Evolutionary conservation across 2,329 filamentous ascomycete genomes (phyloP).

Genomic region (Cercospora sp.): DNA sequence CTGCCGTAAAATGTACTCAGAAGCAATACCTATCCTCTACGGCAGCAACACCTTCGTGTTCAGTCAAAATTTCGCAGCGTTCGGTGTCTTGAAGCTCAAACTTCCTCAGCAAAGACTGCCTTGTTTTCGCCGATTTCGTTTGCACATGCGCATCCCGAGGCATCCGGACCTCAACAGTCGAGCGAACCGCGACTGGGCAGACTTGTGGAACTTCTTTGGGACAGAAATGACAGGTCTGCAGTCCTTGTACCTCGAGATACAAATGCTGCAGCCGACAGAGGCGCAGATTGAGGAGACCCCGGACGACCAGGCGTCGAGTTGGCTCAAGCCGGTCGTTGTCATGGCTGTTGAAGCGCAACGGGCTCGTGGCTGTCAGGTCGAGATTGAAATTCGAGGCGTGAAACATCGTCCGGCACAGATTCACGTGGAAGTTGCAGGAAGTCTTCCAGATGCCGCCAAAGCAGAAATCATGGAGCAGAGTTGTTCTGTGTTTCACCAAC

Average conservation of each 20-base stretch:
- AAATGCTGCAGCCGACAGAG: slow-evolving; percentile 35
- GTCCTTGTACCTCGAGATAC: slow-evolving; percentile 32
- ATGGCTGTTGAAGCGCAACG: slow-evolving; percentile 33
- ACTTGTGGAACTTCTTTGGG: slow-evolving; percentile 36
- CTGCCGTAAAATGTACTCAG: slow-evolving; percentile 37
- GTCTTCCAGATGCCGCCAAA: slow-evolving; percentile 9
- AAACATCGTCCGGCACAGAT: slow-evolving; percentile 30
- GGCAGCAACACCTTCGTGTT: slow-evolving; percentile 38
- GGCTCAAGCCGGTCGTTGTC: slow-evolving; percentile 37
- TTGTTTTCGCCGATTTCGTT: slow-evolving; percentile 33
- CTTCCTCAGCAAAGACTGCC: slow-evolving; percentile 33
- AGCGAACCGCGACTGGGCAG: slow-evolving; percentile 35
- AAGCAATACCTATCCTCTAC: slow-evolving; percentile 36
- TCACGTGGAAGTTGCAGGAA: slow-evolving; percentile 17
- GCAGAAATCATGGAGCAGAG: slow-evolving; percentile 25
- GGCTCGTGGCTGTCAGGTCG: slow-evolving; percentile 33
- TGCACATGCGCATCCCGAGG: slow-evolving; percentile 36
- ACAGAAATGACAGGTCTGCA: slow-evolving; percentile 35
- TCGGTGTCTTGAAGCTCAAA: slow-evolving; percentile 36
- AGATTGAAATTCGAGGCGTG: slow-evolving; percentile 32
- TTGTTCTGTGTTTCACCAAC: slow-evolving; percentile 31
- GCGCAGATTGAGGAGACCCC: slow-evolving; percentile 30
- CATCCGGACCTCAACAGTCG: slow-evolving; percentile 36
- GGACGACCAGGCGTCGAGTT: slow-evolving; percentile 30
- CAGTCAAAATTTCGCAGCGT: slow-evolving; percentile 36